Conservation (phyloP, 192 early-diverging fungal species). For the Polychytrium aggregatum region DNA sequence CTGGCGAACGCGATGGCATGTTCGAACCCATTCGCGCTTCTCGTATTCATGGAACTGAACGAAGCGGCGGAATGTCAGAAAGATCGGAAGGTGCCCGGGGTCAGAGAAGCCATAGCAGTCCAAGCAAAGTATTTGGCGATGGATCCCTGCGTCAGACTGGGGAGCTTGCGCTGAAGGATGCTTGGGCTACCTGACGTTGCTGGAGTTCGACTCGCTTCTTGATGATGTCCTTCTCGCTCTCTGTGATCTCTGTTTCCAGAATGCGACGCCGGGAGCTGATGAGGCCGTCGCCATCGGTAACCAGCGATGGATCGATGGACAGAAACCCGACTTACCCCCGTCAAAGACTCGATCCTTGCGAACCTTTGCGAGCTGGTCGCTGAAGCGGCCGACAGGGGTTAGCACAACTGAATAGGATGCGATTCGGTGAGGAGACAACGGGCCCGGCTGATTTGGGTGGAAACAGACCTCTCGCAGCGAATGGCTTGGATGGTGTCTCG, state of each 20-base stretch:
- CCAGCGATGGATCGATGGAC: too few species aligned
- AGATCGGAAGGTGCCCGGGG: not conserved
- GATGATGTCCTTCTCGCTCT: slow-evolving; percentile 82
- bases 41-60: slow-evolving; percentile 75
- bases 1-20: slow-evolving; percentile 62
- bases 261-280: too few species aligned
- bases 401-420: not conserved
- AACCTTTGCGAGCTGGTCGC: slow-evolving; percentile 22
- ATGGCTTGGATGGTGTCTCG: slow-evolving; percentile 12
- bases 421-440: not conserved
- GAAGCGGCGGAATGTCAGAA: not conserved
- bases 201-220: slow-evolving; percentile 81
- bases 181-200: slow-evolving; percentile 51
- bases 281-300: too few species aligned
- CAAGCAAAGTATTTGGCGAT: not conserved
- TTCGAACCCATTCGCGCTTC: slow-evolving; percentile 65
- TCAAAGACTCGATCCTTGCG: slow-evolving; percentile 81
- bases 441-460: not conserved
- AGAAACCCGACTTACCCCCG: too few species aligned
- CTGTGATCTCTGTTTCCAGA: too few species aligned
- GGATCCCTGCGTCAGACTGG: not conserved
- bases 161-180: not conserved
- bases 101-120: not conserved
- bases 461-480: slow-evolving; percentile 5
- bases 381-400: not conserved